These are phyloP conservation scores for Eucalyptus melliodora DNA, from an alignment of 345 rosid genomes.

Conservation along the genomic window DNA sequence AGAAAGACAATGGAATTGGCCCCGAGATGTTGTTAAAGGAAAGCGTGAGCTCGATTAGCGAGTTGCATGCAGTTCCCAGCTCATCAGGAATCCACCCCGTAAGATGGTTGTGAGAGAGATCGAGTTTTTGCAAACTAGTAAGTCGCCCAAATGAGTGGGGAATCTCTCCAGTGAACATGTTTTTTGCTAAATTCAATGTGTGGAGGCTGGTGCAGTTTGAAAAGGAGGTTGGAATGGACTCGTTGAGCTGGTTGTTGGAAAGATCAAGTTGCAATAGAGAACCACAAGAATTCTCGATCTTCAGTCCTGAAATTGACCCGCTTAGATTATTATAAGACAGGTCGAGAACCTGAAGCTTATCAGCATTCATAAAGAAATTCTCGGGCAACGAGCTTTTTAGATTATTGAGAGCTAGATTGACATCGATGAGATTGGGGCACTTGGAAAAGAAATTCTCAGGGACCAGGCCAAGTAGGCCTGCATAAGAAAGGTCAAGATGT, in stretches of 20 bases:
- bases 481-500: constrained; percentile 51
- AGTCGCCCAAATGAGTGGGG: constrained; percentile 52
- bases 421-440: constrained; percentile 38
- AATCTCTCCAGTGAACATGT: constrained; percentile 55
- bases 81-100: constrained; percentile 82
- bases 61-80: constrained; percentile 52
- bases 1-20: constrained; percentile 48
- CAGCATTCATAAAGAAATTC: constrained; percentile 30
- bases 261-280: constrained; percentile 58
- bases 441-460: constrained; percentile 52
- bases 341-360: constrained; percentile 63
- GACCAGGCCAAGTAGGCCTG: constrained; percentile 51
- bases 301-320: constrained; percentile 62
- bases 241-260: constrained; percentile 47
- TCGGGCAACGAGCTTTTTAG: constrained; percentile 56
- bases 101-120: constrained; percentile 66
- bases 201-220: constrained; percentile 73
- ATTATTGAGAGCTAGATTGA: constrained; percentile 53
- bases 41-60: constrained; percentile 51
- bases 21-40: constrained; percentile 77
- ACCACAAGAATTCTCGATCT: constrained; percentile 37
- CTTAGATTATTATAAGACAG: constrained; percentile 80
- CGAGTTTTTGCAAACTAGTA: constrained; percentile 43
- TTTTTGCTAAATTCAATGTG: constrained; percentile 47
- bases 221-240: constrained; percentile 44